A percentile compares a stretch with the other conserved stretches of the same genome.
phyloP scores from a whole-genome alignment of 345 rosid genomes.

The Dimocarpus longan region DNA sequence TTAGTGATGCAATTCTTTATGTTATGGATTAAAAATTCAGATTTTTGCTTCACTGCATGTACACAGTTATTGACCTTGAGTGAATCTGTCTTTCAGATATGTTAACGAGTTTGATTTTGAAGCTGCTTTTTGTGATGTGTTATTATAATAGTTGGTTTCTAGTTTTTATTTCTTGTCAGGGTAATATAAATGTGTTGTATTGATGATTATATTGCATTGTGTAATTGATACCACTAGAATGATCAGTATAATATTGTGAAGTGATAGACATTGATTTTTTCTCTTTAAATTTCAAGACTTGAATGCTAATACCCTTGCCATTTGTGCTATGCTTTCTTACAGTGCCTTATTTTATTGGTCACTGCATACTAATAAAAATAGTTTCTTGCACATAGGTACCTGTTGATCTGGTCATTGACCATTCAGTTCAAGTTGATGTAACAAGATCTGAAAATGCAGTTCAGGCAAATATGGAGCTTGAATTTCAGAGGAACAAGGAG shows the following conservation, averaged over 20 bases:
- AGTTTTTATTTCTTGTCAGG: slow-evolving; percentile 1
- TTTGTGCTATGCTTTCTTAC: not conserved
- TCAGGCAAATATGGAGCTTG: slow-evolving; percentile 94
- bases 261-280: not conserved
- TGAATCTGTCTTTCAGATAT: not conserved
- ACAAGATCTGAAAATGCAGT: slow-evolving; percentile 94
- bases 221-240: not conserved
- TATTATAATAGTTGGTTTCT: not conserved
- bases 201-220: not conserved
- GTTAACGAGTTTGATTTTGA: not conserved
- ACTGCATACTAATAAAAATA: not conserved
- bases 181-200: not conserved
- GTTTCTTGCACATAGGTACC: slow-evolving; percentile 64
- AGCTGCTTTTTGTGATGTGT: not conserved
- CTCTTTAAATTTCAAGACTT: not conserved
- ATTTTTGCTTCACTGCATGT: not conserved
- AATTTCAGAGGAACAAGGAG: slow-evolving; percentile 94
- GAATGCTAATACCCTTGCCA: not conserved
- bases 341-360: not conserved
- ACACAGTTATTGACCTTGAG: not conserved
- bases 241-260: not conserved
- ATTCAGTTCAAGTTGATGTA: slow-evolving; percentile 99
- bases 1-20: not conserved
- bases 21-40: not conserved
- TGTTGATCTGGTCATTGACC: slow-evolving; percentile 98